Percentiles rank a stretch among this genome's conserved stretches.
Conservation (phyloP, 805 yeast genomes). For the Yarrowia deformans region DNA sequence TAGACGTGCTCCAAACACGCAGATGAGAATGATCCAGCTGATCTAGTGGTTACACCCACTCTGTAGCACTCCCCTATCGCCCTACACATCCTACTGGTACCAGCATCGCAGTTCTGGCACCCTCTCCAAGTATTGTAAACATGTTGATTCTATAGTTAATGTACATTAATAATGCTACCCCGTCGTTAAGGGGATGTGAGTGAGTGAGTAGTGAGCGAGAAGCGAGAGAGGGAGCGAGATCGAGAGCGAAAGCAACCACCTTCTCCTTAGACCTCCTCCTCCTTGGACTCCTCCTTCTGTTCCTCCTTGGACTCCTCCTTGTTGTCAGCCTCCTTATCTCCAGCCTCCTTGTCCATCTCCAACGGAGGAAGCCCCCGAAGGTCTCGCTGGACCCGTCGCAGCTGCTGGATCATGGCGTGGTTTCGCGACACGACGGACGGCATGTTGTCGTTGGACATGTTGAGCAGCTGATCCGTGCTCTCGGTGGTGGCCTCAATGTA, state of each 20-base stretch:
- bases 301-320: not conserved
- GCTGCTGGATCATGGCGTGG: conserved; percentile 62
- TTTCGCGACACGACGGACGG: conserved; percentile 30
- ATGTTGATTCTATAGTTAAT: conserved; percentile 27
- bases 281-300: not conserved
- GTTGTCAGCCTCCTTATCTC: not conserved
- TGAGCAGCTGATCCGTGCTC: conserved; percentile 73
- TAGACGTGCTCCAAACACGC: too few relatives aligned
- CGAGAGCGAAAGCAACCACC: too few relatives aligned
- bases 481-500: conserved; percentile 51
- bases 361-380: conserved; percentile 80
- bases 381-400: conserved; percentile 76
- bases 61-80: too few relatives aligned
- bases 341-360: conserved; percentile 4
- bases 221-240: too few relatives aligned
- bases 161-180: conserved; percentile 27
- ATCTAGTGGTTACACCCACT: too few relatives aligned
- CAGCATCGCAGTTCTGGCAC: not conserved
- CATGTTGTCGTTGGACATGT: conserved; percentile 45
- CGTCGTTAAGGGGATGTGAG: too few relatives aligned
- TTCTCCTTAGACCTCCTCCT: conserved; percentile 2
- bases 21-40: too few relatives aligned
- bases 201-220: too few relatives aligned
- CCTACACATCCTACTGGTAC: not conserved
- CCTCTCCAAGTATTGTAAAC: not conserved